Evolutionary conservation across 2,329 filamentous ascomycete genomes (phyloP), one percentile per base, ranked within the genome.

Genomic region (Fusarium albosuccineum): DNA sequence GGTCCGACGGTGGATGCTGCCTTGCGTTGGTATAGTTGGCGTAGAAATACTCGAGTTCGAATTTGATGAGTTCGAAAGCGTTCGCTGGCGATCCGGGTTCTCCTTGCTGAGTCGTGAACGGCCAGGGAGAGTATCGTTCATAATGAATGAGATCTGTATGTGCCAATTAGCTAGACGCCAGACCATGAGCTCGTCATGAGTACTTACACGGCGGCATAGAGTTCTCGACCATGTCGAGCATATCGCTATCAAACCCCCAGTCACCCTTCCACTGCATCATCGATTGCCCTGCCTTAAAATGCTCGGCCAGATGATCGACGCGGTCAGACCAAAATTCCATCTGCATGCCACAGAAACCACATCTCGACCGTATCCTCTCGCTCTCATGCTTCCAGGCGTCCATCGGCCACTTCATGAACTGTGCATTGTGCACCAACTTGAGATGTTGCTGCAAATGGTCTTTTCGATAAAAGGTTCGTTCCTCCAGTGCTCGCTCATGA

Each of bases 401-500:
- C 78, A 68, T 88, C 73, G 84, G 84, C 82, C 71, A 73, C 3
- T 54, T 75, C 50, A 36, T 30, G 13, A 37, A 49, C 46, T 49
- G 46, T 14, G 46, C 17, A 22, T n/a, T 37, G 33, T 49, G 46
- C 1, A 49, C 46, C 30, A 49, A 2, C 33, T 76, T 77, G 16
- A 81, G 59, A 57, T 81, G 79, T 48, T 81, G 79, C 5, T 76
- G 72, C 9, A 81, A 70, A 53, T 81, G 79, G 22, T 81, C 79
- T 61, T 80, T 81, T 8, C 79, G 66, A 51, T 78, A 79, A 57
- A 80, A 81, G 0, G 77, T 80, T 16, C 79, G 79, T 37, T 86
- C 83, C 46, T 74, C 73, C 3, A 73, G 49, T 2, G 74, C 70
- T 6, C 85, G 85, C 36, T 85, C 83, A 29, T 82, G 80, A 70